phyloP scores from a whole-genome alignment of 1,284 basidiomycete genomes.

The Xanthoconium separans region DNA sequence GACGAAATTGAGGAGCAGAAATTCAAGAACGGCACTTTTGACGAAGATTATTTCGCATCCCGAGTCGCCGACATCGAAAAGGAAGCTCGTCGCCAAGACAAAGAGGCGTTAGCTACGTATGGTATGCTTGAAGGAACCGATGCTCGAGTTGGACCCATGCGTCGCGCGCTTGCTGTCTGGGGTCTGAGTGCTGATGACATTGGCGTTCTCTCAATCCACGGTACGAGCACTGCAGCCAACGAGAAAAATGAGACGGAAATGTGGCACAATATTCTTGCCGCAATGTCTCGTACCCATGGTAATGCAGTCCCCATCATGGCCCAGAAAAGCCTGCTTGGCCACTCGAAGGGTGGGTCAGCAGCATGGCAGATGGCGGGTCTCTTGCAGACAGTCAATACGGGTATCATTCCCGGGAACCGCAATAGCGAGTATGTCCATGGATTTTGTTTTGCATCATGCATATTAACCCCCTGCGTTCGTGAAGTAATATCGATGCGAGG shows the following conservation, averaged over 20 bases:
- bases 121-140: slow-evolving; percentile 94
- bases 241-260: slow-evolving; percentile 98
- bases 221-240: slow-evolving; percentile 96
- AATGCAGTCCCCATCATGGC: slow-evolving; percentile 97
- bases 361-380: slow-evolving; percentile 98
- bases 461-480: slow-evolving; percentile 5
- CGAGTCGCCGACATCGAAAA: slow-evolving; percentile 83
- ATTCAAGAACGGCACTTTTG: slow-evolving; percentile 50
- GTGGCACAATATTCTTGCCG: slow-evolving; percentile 92
- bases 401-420: slow-evolving; percentile 95
- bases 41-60: slow-evolving; percentile 69
- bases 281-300: slow-evolving; percentile 85
- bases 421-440: slow-evolving; percentile 77
- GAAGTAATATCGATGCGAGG: slow-evolving; percentile 88
- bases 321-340: slow-evolving; percentile 95
- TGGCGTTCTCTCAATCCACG: slow-evolving; percentile 86
- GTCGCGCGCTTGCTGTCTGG: slow-evolving; percentile 95
- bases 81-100: slow-evolving; percentile 89
- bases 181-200: slow-evolving; percentile 92
- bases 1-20: slow-evolving; percentile 71
- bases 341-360: slow-evolving; percentile 96
- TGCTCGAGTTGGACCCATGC: slow-evolving; percentile 84
- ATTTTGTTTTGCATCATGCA: slow-evolving; percentile 17
- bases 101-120: slow-evolving; percentile 84
- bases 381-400: slow-evolving; percentile 82